These are phyloP conservation scores for Neofusicoccum umdonicola DNA, from an alignment of 2,329 filamentous ascomycete species.

Conservation along the genomic window DNA sequence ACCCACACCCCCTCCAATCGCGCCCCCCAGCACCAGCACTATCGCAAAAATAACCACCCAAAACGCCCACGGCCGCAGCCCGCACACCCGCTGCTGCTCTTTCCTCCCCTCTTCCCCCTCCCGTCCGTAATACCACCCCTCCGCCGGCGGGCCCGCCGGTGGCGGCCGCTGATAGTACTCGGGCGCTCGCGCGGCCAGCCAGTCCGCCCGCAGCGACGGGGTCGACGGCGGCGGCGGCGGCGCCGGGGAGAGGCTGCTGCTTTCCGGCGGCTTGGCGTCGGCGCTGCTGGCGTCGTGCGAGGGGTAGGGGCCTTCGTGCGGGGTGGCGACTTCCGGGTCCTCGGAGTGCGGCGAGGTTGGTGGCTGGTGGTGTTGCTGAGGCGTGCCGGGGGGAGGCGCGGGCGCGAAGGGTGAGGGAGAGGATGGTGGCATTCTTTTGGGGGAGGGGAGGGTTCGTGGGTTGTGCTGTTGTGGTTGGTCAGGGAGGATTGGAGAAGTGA, in stretches of 20 bases:
- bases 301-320: background rate
- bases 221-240: background rate
- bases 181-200: constrained; percentile 1
- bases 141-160: no score
- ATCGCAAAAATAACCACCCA: background rate
- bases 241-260: background rate
- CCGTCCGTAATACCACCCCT: background rate
- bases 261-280: background rate
- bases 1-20: no score
- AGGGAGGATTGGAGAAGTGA: no score
- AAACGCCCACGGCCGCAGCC: background rate
- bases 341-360: background rate
- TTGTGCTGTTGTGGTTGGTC: background rate
- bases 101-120: background rate
- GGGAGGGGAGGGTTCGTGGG: background rate
- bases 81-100: background rate
- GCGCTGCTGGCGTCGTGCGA: background rate
- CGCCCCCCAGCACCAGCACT: background rate
- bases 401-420: background rate
- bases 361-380: background rate
- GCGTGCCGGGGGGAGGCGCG: background rate
- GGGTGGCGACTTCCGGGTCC: background rate
- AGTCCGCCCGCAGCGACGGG: background rate
- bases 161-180: background rate
- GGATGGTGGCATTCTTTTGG: background rate